Evolutionary conservation across 148 eudicot species (phyloP).

Genomic region (Fagopyrum homotropicum): DNA sequence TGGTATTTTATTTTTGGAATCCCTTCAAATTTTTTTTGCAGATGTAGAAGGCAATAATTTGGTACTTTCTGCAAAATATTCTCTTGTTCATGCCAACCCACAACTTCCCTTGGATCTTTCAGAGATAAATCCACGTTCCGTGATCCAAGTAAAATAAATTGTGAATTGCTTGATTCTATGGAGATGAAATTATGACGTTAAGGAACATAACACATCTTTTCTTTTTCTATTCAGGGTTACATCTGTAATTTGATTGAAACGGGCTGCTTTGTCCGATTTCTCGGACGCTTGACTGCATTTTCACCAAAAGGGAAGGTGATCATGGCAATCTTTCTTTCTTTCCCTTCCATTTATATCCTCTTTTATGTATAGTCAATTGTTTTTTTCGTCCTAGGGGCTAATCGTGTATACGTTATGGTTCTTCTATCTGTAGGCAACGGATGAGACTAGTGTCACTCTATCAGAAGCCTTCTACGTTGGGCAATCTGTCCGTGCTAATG

Average conservation of each 20-base stretch:
- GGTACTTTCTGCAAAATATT: constrained; percentile 73
- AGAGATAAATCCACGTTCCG: constrained; percentile 46
- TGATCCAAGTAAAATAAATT: constrained; percentile 47
- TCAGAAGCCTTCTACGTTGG: constrained; percentile 72
- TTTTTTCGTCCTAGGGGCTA: not conserved
- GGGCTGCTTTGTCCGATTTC: constrained; percentile 90
- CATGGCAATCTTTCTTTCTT: not conserved
- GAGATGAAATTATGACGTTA: not conserved
- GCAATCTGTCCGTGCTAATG: constrained; percentile 79
- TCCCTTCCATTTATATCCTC: not conserved
- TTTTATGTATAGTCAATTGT: not conserved
- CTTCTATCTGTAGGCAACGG: constrained; percentile 43
- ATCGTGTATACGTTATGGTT: not conserved
- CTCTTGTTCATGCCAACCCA: constrained; percentile 55
- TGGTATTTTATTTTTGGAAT: too few species aligned
- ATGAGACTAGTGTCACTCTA: constrained; percentile 50
- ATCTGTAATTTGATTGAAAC: constrained; percentile 80
- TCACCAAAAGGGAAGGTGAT: constrained; percentile 71
- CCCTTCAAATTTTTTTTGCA: constrained; percentile 19
- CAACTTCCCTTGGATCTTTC: constrained; percentile 57
- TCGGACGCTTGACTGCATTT: constrained; percentile 91
- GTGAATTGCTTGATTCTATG: not conserved
- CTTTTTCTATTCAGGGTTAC: constrained; percentile 42
- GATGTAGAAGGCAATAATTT: constrained; percentile 73
- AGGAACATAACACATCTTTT: not conserved